Evolutionary conservation across 257 asterid genomes (phyloP).

Genomic region (Eucommia ulmoides): DNA sequence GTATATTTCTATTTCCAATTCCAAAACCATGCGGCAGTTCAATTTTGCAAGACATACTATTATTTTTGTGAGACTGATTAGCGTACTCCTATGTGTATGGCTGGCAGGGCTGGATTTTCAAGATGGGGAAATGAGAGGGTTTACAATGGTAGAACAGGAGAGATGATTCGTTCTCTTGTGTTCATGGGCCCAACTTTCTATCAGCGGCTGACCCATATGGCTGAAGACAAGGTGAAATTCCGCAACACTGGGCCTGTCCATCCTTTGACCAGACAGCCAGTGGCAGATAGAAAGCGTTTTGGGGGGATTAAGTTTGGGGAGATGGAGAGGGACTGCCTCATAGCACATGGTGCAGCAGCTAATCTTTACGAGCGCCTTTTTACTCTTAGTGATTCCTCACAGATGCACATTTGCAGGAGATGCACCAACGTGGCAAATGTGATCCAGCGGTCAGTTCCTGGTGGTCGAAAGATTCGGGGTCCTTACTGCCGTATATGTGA

Average conservation of each 20-base stretch:
- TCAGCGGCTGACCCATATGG: conserved; percentile 91
- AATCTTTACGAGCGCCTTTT: conserved; percentile 84
- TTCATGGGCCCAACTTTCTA: conserved; percentile 93
- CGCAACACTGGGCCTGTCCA: conserved; percentile 90
- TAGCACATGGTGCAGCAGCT: conserved; percentile 89
- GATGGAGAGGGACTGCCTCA: conserved; percentile 91
- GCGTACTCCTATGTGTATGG: neutral
- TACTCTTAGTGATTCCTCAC: conserved; percentile 79
- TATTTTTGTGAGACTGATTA: neutral
- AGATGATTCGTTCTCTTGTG: conserved; percentile 43
- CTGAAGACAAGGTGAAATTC: conserved; percentile 89
- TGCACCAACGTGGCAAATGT: conserved; percentile 74
- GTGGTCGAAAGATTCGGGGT: conserved; percentile 69
- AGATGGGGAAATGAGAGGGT: conserved; percentile 89
- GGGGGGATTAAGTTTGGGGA: conserved; percentile 94
- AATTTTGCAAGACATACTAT: too few species aligned
- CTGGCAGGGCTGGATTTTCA: conserved; percentile 63
- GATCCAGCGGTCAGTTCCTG: conserved; percentile 47
- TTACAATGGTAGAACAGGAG: conserved; percentile 72
- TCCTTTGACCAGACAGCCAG: conserved; percentile 96
- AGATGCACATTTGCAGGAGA: conserved; percentile 74
- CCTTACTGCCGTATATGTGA: conserved; percentile 80
- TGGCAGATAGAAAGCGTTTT: conserved; percentile 81
- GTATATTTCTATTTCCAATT: too few species aligned
- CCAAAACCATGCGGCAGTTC: too few species aligned